Conservation (phyloP, 1,139 yeast species). For the Tardiomyces depauwii region DNA sequence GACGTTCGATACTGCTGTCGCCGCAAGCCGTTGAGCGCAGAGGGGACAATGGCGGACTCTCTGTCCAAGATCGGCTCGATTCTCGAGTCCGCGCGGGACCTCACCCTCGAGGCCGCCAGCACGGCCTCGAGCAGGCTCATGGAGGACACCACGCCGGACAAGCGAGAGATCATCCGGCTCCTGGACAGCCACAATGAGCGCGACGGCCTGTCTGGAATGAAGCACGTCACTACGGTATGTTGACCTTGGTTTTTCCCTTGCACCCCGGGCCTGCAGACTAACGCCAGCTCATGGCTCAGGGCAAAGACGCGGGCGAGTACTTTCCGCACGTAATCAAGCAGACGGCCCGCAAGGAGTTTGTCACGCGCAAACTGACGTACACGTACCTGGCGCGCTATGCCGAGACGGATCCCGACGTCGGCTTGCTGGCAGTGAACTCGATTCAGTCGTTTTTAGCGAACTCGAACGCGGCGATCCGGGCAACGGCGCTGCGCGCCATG, state of each 20-base stretch:
- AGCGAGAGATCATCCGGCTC: slow-evolving; percentile 53
- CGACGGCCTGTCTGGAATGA: slow-evolving; percentile 67
- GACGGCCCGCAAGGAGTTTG: slow-evolving; percentile 59
- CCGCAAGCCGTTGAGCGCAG: too few relatives aligned
- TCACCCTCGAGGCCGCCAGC: slow-evolving; percentile 73
- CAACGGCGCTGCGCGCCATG: slow-evolving; percentile 67
- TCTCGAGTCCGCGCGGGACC: slow-evolving; percentile 71
- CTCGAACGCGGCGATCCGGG: slow-evolving; percentile 53
- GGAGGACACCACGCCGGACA: slow-evolving; percentile 36
- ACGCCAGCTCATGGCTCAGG: slow-evolving; percentile 40
- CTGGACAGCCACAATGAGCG: slow-evolving; percentile 61
- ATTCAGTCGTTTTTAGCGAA: slow-evolving; percentile 76
- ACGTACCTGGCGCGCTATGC: slow-evolving; percentile 69
- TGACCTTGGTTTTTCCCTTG: neutral
- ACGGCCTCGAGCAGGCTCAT: slow-evolving; percentile 54
- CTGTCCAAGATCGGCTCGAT: slow-evolving; percentile 41
- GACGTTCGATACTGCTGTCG: too few relatives aligned
- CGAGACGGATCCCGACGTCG: slow-evolving; percentile 77
- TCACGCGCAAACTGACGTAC: slow-evolving; percentile 68
- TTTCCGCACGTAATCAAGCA: slow-evolving; percentile 89
- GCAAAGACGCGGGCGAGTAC: slow-evolving; percentile 48
- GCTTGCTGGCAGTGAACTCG: slow-evolving; percentile 80
- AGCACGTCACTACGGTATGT: slow-evolving; percentile 45
- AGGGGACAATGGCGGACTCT: slow-evolving; percentile 37
- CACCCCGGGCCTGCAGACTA: neutral